Base-by-base conservation (phyloP, 805 yeast genomes). In the Grigorovia yakushimaensis region DNA sequence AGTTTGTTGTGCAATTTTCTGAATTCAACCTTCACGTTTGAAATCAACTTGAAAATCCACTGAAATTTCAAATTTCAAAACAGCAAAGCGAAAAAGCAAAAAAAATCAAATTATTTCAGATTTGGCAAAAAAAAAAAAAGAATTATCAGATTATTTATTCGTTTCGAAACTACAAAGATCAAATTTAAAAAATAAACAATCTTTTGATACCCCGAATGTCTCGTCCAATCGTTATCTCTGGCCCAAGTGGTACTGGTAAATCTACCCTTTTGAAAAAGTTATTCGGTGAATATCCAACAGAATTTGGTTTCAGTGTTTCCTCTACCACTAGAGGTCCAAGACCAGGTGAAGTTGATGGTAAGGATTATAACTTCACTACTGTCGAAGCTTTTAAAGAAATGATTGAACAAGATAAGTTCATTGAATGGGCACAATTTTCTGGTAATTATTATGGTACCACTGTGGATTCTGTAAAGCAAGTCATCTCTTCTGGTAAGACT, bases 391-490 rank as follows among this genome's bases (percentile, higher is more conserved):
- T 93, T 77, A 77, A 88, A 68, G 62, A 72, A 55, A 73, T 87
- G 67, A 88, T 93, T 54, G 81, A 73, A 10, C 80, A 81, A 21
- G 71, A 78, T 41, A 84, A 82, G 52, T 93, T 93, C 71, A 81
- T 93, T 54, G 99, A 93, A 70, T 88, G 95, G 93, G 98, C 99
- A 4, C 93, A 88, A 69, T 93, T 93, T 62, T 87, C 96, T 11
- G 98, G 98, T 45, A 93, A 93, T 74, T 89, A 85, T 74, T 93
- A 93, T 69, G 99, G 99, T 49, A 93, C 98, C 44, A 74, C 96
- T 42, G 74, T 88, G 58, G 82, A 79, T 61, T 82, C 96, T 27
- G 97, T 93, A 42, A 76, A 84, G 57, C 72, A 75, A 42, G 74
- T 70, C 39, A 66, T 73, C 30, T 67, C 68, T 45, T 65, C 74